Conservation (phyloP, 1,284 basidiomycete genomes). For the Hemileia vastatrix region DNA sequence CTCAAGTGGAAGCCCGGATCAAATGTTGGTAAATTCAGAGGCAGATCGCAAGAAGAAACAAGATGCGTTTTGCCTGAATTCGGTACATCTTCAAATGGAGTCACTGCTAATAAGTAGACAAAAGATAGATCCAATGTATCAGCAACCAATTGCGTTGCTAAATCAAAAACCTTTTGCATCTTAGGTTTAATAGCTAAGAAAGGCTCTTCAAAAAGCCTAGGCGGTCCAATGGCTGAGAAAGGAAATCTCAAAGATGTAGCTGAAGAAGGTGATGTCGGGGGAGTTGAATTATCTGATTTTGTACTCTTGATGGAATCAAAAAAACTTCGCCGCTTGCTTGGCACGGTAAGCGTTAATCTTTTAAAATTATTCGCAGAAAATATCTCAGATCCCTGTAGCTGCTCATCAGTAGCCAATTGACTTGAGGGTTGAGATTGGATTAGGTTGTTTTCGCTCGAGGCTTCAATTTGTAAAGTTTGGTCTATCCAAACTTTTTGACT, state of each 20-base stretch:
- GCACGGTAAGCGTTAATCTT: neutral
- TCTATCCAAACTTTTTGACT: slow-evolving; percentile 6
- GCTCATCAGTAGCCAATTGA: neutral
- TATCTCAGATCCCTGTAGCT: neutral
- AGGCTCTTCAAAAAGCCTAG: slow-evolving; percentile 11
- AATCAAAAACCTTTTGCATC: slow-evolving; percentile 13
- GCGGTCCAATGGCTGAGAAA: neutral
- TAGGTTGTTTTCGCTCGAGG: neutral
- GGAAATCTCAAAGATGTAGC: neutral
- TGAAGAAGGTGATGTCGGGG: neutral
- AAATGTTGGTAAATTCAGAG: slow-evolving; percentile 4
- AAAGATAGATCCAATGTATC: slow-evolving; percentile 17
- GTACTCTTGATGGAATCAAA: neutral
- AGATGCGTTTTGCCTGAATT: slow-evolving; percentile 5
- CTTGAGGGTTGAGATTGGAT: neutral
- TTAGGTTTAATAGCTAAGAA: slow-evolving; percentile 1
- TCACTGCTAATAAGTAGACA: slow-evolving; percentile 15
- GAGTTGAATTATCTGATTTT: neutral
- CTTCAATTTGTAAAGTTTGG: neutral
- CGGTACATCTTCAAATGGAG: neutral
- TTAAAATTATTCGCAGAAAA: neutral
- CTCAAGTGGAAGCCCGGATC: slow-evolving; percentile 8
- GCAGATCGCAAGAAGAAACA: slow-evolving; percentile 12
- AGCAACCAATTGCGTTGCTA: slow-evolving; percentile 12
- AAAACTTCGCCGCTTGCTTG: neutral